phyloP scores from a whole-genome alignment of 2,329 filamentous ascomycete species.

The Pyrenophora graminea region DNA sequence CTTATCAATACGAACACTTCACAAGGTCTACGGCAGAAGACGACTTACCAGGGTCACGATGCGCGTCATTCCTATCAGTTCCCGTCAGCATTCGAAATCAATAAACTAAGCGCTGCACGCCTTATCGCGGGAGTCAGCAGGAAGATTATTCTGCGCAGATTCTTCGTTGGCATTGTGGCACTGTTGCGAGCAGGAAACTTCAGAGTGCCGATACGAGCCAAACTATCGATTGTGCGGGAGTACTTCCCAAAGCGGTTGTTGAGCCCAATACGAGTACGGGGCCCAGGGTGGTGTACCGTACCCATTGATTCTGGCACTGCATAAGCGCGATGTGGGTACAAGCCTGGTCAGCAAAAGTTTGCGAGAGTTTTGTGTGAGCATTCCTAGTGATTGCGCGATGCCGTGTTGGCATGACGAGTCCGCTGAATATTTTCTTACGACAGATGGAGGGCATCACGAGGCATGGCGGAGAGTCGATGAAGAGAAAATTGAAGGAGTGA shows the following conservation, averaged over 20 bases:
- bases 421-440: neutral
- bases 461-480: neutral
- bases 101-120: too few species aligned
- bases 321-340: neutral
- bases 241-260: constrained; percentile 1
- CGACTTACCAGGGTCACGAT: too few species aligned
- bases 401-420: too few species aligned
- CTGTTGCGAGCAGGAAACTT: neutral
- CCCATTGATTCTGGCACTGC: constrained; percentile 2
- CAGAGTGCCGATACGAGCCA: constrained; percentile 7
- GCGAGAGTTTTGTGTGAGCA: neutral
- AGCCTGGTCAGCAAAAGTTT: neutral
- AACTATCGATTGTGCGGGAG: constrained; percentile 12
- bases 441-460: neutral
- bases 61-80: too few species aligned
- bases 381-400: neutral
- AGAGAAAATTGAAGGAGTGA: constrained; percentile 12
- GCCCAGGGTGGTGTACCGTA: neutral
- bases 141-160: neutral
- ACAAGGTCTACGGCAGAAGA: too few species aligned
- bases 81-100: too few species aligned
- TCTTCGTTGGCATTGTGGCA: neutral
- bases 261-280: constrained; percentile 3
- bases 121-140: too few species aligned
- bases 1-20: too few species aligned